A percentile compares a stretch with the other conserved stretches of the same genome.
phyloP scores from a whole-genome alignment of 2,329 filamentous ascomycete genomes.

The Triangularia setosa region DNA sequence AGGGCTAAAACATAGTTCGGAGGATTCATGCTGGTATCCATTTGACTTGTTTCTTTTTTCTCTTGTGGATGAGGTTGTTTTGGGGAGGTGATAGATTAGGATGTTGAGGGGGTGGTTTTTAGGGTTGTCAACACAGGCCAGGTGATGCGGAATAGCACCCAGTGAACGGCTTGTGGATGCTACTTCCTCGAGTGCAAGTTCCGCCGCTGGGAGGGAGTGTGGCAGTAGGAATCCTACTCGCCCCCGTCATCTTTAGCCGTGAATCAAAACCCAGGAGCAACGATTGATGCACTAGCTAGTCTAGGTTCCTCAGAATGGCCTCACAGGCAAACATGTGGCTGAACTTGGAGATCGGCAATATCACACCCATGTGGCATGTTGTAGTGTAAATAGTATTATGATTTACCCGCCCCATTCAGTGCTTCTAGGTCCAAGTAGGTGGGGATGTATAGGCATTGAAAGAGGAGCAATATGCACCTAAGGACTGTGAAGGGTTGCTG shows the following conservation, averaged over 20 bases:
- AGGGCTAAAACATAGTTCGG: no score
- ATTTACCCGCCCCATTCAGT: background rate
- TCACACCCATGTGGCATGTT: background rate
- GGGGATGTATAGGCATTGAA: background rate
- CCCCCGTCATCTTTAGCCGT: no score
- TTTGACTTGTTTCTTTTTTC: background rate
- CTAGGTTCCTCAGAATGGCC: background rate
- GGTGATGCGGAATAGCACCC: no score
- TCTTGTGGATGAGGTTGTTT: no score
- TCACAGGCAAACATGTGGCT: background rate
- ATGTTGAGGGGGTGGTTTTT: no score
- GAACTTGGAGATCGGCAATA: background rate
- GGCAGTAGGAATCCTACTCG: background rate
- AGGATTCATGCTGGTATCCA: background rate
- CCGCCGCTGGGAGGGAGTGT: no score
- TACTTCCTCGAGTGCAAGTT: no score
- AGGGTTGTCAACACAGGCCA: no score
- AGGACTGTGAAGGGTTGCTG: background rate
- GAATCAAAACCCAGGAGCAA: no score
- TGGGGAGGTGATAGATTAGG: no score
- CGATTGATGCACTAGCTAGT: background rate
- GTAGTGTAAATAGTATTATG: background rate
- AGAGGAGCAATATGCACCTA: background rate
- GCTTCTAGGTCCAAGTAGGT: background rate
- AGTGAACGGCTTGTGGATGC: no score